Percentiles rank a stretch among this genome's conserved stretches.
Evolutionary conservation across 176 grass and related monocot species (phyloP).

Genomic region (Bromus sterilis): DNA sequence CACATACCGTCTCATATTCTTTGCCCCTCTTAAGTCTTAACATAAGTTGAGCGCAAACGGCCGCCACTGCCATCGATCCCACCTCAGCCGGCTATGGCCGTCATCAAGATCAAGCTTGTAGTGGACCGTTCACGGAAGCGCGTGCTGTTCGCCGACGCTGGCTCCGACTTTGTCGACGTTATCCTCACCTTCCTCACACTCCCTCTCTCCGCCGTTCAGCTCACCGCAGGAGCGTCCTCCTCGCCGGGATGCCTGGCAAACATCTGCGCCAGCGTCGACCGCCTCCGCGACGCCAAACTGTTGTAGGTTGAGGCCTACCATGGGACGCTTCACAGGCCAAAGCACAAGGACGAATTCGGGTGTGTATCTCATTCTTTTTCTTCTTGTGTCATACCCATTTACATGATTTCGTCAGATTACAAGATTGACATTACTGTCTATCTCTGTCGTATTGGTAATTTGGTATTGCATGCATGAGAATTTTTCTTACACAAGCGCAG

Average conservation of each 20-base stretch:
- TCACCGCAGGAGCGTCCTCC: not conserved
- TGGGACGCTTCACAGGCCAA: not conserved
- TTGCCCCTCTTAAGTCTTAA: no score
- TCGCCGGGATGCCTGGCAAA: not conserved
- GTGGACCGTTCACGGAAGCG: not conserved
- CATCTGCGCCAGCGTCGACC: not conserved
- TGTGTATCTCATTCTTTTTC: not conserved
- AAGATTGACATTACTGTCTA: no score
- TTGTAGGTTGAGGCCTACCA: not conserved
- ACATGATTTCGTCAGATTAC: no score
- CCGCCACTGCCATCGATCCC: no score
- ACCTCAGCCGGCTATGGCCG: no score
- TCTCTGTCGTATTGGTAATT: no score
- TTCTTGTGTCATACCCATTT: not conserved
- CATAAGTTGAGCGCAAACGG: no score
- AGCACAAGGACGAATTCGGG: not conserved
- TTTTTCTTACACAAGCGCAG: not conserved
- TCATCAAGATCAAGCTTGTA: not conserved
- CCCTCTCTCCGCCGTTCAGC: not conserved
- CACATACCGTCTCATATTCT: not conserved
- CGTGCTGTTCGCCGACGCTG: not conserved
- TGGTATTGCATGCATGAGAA: no score
- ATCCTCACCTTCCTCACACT: not conserved
- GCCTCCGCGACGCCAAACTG: not conserved
- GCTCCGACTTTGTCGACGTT: not conserved